phyloP scores from a whole-genome alignment of 2,329 filamentous ascomycete genomes.

The Fusarium illudens region DNA sequence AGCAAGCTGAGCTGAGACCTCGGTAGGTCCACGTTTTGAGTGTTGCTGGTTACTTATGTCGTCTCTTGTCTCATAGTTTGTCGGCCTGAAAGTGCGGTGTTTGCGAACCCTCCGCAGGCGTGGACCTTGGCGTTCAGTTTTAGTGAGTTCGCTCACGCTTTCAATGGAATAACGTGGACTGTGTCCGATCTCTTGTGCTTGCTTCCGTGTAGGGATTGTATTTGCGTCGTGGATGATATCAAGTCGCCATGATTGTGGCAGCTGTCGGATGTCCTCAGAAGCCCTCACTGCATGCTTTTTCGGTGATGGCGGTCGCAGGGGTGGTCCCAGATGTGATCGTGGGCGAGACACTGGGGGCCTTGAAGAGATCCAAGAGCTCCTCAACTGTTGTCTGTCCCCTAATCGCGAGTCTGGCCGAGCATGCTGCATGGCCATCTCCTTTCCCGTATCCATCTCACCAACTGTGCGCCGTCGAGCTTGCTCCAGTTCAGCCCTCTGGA shows the following conservation, averaged over 20 bases:
- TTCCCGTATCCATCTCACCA: background rate
- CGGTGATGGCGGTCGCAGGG: background rate
- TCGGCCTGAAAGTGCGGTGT: background rate
- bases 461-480: background rate
- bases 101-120: background rate
- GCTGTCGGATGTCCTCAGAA: background rate
- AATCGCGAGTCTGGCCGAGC: background rate
- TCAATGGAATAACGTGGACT: background rate
- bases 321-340: background rate
- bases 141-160: background rate
- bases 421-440: background rate
- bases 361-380: background rate
- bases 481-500: background rate
- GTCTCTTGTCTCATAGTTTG: background rate
- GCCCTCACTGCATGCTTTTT: background rate
- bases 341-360: background rate
- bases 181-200: background rate
- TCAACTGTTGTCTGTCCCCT: background rate
- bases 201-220: background rate
- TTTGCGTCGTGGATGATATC: background rate
- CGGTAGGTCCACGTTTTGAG: too few species aligned
- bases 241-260: background rate
- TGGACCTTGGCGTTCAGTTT: background rate
- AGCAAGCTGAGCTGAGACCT: background rate
- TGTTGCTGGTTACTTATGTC: background rate